These are phyloP conservation scores for Cryptomeria japonica DNA, from an alignment of 75 land plant species.

Conservation along the genomic window DNA sequence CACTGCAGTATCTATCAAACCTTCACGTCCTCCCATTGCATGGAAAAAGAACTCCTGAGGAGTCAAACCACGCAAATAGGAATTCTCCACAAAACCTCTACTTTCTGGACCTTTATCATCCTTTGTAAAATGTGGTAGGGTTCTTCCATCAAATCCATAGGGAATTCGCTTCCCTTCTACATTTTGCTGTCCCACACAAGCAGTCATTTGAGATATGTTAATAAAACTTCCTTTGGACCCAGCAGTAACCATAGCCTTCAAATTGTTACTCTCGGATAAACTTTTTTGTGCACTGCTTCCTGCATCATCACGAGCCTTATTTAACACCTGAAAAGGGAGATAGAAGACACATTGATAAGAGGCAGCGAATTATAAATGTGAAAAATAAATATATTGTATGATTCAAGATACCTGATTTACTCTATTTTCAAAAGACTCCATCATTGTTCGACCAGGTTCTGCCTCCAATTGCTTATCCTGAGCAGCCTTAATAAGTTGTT, in stretches of 20 bases:
- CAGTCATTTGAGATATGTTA: conserved; percentile 99
- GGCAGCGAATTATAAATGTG: background rate
- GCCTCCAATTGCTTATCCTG: conserved; percentile 89
- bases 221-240: conserved; percentile 99
- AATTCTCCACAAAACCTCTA: conserved; percentile 98
- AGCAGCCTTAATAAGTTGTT: conserved; percentile 75
- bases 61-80: conserved; percentile 89
- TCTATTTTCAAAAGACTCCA: conserved; percentile 97
- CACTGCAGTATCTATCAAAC: conserved; percentile 97
- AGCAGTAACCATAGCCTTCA: conserved; percentile 99
- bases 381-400: background rate
- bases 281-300: conserved; percentile 93
- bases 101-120: conserved; percentile 97
- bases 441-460: conserved; percentile 96
- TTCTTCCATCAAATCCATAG: conserved; percentile 84
- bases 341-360: background rate
- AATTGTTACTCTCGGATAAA: conserved; percentile 94
- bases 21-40: conserved; percentile 99
- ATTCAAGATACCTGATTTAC: conserved; percentile 76
- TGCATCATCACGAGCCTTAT: conserved; percentile 99
- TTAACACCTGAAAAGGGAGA: conserved; percentile 63
- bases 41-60: conserved; percentile 99
- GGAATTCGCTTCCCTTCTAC: conserved; percentile 99
- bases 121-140: conserved; percentile 97
- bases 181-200: conserved; percentile 99